These are phyloP conservation scores for Pulveroboletus sp. DNA, from an alignment of 768 basidiomycete species.

Conservation along the genomic window DNA sequence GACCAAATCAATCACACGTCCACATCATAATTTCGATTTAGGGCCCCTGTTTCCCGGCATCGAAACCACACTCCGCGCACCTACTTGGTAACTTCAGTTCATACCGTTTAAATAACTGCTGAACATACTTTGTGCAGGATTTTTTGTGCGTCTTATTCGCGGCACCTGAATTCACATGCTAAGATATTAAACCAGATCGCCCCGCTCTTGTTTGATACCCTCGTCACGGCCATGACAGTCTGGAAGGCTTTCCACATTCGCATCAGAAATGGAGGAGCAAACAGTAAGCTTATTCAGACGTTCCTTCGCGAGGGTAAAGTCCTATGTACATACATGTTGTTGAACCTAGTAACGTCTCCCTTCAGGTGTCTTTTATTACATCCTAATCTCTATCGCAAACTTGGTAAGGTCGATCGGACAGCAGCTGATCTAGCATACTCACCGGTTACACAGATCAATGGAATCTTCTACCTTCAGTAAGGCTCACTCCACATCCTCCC, in stretches of 20 bases:
- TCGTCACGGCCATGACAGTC: slow-evolving; percentile 77
- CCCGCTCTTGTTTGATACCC: slow-evolving; percentile 74
- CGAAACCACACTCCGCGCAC: slow-evolving; percentile 80
- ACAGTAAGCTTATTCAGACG: slow-evolving; percentile 76
- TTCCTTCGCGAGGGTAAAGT: slow-evolving; percentile 71
- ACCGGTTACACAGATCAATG: slow-evolving; percentile 50
- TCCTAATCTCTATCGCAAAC: slow-evolving; percentile 83
- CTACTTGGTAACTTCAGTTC: slow-evolving; percentile 52
- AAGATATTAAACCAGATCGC: slow-evolving; percentile 52
- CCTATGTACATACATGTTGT: slow-evolving; percentile 1
- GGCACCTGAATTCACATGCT: background rate
- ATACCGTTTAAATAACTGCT: background rate
- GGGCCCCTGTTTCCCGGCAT: slow-evolving; percentile 77
- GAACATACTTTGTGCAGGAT: slow-evolving; percentile 34
- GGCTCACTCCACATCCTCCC: slow-evolving; percentile 16
- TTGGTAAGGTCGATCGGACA: slow-evolving; percentile 36
- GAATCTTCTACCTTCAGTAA: slow-evolving; percentile 82
- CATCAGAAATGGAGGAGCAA: slow-evolving; percentile 68
- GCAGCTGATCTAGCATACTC: slow-evolving; percentile 1
- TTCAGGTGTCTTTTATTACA: slow-evolving; percentile 73
- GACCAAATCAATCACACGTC: background rate
- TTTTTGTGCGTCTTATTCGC: slow-evolving; percentile 45
- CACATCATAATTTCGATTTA: slow-evolving; percentile 30
- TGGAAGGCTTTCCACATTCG: slow-evolving; percentile 76
- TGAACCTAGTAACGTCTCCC: background rate